These are phyloP conservation scores for Lentinula aciculospora DNA, from an alignment of 768 basidiomycete species.

Conservation along the genomic window DNA sequence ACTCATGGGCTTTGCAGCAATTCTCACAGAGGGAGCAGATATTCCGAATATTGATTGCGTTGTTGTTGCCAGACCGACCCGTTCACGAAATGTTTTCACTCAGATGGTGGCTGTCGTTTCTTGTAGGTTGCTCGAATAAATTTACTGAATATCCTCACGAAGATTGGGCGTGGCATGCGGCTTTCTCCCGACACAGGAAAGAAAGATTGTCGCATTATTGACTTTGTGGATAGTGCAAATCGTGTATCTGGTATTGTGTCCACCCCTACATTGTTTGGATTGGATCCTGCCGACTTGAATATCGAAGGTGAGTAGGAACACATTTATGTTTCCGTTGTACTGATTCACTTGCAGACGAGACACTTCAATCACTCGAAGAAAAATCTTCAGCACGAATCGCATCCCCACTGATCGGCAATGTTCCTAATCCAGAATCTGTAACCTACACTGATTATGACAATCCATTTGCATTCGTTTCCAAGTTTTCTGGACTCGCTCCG, in stretches of 20 bases:
- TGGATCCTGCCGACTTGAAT: constrained; percentile 62
- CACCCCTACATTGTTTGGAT: constrained; percentile 78
- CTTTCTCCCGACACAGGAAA: constrained; percentile 80
- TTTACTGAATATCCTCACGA: not conserved
- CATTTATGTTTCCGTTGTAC: constrained; percentile 5
- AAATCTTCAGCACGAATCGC: constrained; percentile 23
- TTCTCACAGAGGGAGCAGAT: constrained; percentile 91
- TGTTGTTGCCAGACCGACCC: constrained; percentile 81
- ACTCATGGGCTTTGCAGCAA: constrained; percentile 37
- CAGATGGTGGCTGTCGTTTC: constrained; percentile 69
- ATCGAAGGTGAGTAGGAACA: constrained; percentile 46
- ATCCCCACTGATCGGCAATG: constrained; percentile 21
- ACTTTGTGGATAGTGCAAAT: constrained; percentile 76
- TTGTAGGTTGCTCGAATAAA: not conserved
- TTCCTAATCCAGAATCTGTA: constrained; percentile 56
- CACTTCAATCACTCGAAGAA: constrained; percentile 40
- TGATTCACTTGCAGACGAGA: constrained; percentile 39
- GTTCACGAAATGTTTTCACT: constrained; percentile 82
- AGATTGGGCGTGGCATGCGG: constrained; percentile 93
- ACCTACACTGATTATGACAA: constrained; percentile 76
- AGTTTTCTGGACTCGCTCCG: constrained; percentile 42
- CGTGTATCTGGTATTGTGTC: constrained; percentile 71
- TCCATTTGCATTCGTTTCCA: constrained; percentile 54
- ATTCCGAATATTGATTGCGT: constrained; percentile 94
- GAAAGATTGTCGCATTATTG: constrained; percentile 80